Evolutionary conservation across 2,329 filamentous ascomycete genomes (phyloP), one percentile per base, ranked within the genome.

Genomic region (Fusarium sp.): DNA sequence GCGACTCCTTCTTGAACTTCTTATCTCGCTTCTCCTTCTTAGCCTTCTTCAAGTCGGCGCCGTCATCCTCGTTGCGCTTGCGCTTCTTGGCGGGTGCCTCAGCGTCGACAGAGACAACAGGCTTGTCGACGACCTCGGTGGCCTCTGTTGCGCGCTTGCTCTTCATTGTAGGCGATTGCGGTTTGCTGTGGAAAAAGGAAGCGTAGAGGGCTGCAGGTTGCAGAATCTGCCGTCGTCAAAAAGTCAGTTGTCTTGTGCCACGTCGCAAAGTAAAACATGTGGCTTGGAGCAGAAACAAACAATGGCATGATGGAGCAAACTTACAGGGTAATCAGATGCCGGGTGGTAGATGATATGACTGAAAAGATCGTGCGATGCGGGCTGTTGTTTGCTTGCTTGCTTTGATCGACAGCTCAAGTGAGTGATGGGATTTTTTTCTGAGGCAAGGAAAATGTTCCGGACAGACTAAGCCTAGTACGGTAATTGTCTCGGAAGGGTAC

Each of bases 121-220:
- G 68, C 50, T 71, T 74, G n/a, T 75, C 73, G 12, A 76, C 75
- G 23, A 68, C 67, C 34, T 74, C 70, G 40, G 56, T 69, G 30
- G 74, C 74, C 47, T 80, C 78, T 56, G 75, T 75, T 38, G 78
- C 78, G 51, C 78, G 77, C 65, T 80, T 80, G 75, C 77, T 80
- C 71, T 80, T 80, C 74, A 72, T 74, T 40, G 34, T 57, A 50
- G 46, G 39, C 20, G 52, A 49, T 26, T 58, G 53, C 50, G 40
- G 42, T 24, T 36, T 43, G 47, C 34, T 40, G 20, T 52, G 10
- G 38, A 45, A 55, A 36, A 46, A 34, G 54, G 40, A 44, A 43
- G 38, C 14, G 45, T 28, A 36, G 32, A 43, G 45, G 36, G 44
- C 26, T 56, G 34, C 17, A 30, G 20, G 20, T 38, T 65, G 54